Conservation (phyloP, 1,139 yeast genomes). For the Kodamaea plutei region DNA sequence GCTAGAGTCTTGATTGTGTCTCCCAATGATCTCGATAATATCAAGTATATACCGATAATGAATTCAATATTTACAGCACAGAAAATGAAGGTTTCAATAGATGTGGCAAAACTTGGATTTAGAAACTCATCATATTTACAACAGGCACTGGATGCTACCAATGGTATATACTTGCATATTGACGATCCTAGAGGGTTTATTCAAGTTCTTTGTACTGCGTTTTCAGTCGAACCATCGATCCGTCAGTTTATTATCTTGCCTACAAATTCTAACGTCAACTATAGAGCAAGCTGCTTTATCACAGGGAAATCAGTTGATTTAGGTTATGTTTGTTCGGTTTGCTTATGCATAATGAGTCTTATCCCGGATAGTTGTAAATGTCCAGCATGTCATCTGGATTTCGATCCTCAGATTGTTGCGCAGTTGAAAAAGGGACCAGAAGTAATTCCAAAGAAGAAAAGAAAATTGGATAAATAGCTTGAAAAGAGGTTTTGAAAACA, state of each 20-base stretch:
- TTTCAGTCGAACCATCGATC: slow-evolving; percentile 78
- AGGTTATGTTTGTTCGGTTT: slow-evolving; percentile 94
- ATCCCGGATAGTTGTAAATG: slow-evolving; percentile 53
- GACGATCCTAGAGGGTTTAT: slow-evolving; percentile 74
- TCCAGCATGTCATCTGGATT: slow-evolving; percentile 51
- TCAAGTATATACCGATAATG: slow-evolving; percentile 91
- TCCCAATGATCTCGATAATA: slow-evolving; percentile 70
- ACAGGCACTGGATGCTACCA: slow-evolving; percentile 94
- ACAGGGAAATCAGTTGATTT: slow-evolving; percentile 87
- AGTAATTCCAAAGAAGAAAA: slow-evolving; percentile 38
- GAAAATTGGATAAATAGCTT: slow-evolving; percentile 21
- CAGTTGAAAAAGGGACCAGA: slow-evolving; percentile 50
- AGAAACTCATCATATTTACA: slow-evolving; percentile 77
- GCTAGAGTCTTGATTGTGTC: slow-evolving; percentile 73
- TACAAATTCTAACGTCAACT: slow-evolving; percentile 82
- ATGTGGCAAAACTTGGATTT: slow-evolving; percentile 78
- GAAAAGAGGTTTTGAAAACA: too few relatives aligned
- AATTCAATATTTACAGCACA: slow-evolving; percentile 95
- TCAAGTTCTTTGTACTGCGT: slow-evolving; percentile 60
- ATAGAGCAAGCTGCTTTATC: slow-evolving; percentile 89
- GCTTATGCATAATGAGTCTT: slow-evolving; percentile 75
- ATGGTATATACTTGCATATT: slow-evolving; percentile 79
- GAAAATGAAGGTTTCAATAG: slow-evolving; percentile 83
- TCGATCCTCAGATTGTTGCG: slow-evolving; percentile 46
- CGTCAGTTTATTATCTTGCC: slow-evolving; percentile 75